Evolutionary conservation across 352 stramenopile genomes (phyloP).

Genomic region (Phytophthora boehmeriae): DNA sequence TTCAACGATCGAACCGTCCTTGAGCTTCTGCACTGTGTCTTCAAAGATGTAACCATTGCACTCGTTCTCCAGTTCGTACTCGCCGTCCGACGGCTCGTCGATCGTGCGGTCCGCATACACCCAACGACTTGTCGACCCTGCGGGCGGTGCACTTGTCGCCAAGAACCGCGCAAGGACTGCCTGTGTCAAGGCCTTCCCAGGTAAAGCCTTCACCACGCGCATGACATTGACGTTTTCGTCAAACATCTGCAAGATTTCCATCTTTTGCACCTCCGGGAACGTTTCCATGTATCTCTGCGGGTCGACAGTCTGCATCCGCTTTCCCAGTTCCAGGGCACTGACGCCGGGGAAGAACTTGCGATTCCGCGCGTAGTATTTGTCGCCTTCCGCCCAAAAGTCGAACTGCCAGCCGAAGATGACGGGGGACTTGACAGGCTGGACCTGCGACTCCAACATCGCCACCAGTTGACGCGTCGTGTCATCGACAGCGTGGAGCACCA

Average conservation of each 20-base stretch:
- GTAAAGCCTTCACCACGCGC: constrained; percentile 57
- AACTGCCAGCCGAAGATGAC: constrained; percentile 71
- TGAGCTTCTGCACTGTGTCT: constrained; percentile 40
- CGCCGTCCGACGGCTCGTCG: constrained; percentile 39
- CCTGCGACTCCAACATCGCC: constrained; percentile 44
- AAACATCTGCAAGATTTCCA: constrained; percentile 48
- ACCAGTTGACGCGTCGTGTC: constrained; percentile 53
- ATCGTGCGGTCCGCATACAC: constrained; percentile 60
- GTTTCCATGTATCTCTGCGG: constrained; percentile 62
- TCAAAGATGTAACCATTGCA: constrained; percentile 77
- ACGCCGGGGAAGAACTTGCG: constrained; percentile 69
- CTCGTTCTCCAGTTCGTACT: constrained; percentile 60
- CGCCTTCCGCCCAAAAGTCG: constrained; percentile 59
- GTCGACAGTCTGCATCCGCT: constrained; percentile 62
- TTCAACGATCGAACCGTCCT: constrained; percentile 45
- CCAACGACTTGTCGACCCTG: constrained; percentile 52
- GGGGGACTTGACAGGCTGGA: constrained; percentile 42
- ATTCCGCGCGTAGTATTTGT: constrained; percentile 60
- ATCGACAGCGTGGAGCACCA: constrained; percentile 35
- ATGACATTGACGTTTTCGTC: constrained; percentile 61
- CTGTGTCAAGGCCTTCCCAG: constrained; percentile 50
- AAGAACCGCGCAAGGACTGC: constrained; percentile 58
- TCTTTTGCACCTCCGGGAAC: constrained; percentile 66
- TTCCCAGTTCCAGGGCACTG: constrained; percentile 53
- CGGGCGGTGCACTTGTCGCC: constrained; percentile 41